Base-by-base conservation (phyloP, 345 rosid species). In the Clarkia xantiana region DNA sequence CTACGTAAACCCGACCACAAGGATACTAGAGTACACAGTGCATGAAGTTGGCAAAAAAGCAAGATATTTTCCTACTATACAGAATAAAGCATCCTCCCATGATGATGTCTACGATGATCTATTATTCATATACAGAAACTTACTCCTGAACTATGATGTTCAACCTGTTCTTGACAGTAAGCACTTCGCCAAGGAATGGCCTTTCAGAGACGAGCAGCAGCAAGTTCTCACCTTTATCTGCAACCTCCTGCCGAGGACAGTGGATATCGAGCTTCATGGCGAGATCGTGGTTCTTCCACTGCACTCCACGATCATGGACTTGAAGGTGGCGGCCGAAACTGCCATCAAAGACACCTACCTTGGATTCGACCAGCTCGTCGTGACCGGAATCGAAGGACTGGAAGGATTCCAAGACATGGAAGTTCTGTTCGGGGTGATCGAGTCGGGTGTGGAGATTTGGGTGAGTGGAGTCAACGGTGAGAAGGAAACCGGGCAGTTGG, bases 171-270 rank as follows among this genome's bases (percentile, higher is more conserved):
- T 90, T 18, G 86, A 86, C 67, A 71, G 84, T 62, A 90, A 86
- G 53, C 82, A 74, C 18, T 86, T 90, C 43, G 69, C 76, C 14
- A 86, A 90, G 67, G 84, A 80, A 44, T 79, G 82, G 82, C 86
- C 88, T 6, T 62, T 77, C 18, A 59, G 52, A 53, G 78, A 77
- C 50, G 80, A 72, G 19, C 60, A 55, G 5, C 86, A 79, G 3
- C 72, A 59, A 40, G 6, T 67, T 13, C 53, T 89, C 22, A 67
- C 64, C 25, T 79, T 78, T 58, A 65, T 67, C 40, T 80, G 88
- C 71, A 72, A 71, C 40, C 75, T 76, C 53, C 57, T 67, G 56
- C 84, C 78, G 0, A 54, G 56, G 41, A 55, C 64, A 43, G 46
- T 66, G 42, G 72, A 59, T 36, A 2, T 55, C 19, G 72, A 72